These are phyloP conservation scores for Aureobasidium sp. DNA, from an alignment of 2,329 filamentous ascomycete species.

Conservation along the genomic window DNA sequence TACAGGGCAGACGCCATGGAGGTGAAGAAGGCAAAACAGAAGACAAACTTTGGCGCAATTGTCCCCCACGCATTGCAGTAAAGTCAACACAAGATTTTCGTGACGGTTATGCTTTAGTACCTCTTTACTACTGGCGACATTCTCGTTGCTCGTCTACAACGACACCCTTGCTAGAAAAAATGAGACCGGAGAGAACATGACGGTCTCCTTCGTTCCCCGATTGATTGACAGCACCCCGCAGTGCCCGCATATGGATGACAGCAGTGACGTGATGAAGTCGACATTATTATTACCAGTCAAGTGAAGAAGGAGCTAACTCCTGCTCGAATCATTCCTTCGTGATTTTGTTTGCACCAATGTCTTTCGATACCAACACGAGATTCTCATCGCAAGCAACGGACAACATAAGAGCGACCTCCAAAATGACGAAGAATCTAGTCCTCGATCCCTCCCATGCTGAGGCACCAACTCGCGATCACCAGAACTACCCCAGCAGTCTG, in stretches of 20 bases:
- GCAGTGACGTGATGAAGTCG: conserved; percentile 6
- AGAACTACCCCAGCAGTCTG: conserved; percentile 25
- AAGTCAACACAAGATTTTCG: neutral
- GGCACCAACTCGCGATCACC: conserved; percentile 35
- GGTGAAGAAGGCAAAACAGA: neutral
- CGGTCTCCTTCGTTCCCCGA: neutral
- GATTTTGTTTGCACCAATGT: neutral
- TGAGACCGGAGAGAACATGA: neutral
- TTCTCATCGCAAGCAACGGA: neutral
- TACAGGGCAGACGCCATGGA: neutral
- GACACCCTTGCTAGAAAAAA: neutral
- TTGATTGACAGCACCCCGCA: conserved; percentile 3
- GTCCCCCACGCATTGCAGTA: neutral
- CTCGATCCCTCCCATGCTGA: conserved; percentile 33
- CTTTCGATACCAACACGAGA: neutral
- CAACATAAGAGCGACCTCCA: neutral
- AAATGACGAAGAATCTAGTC: conserved; percentile 33
- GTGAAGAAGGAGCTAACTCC: neutral
- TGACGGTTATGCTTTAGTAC: neutral
- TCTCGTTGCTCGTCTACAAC: too few species aligned
- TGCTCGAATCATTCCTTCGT: too few species aligned
- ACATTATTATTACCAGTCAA: neutral
- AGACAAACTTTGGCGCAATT: neutral
- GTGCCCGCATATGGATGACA: neutral
- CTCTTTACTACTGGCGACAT: neutral